Evolutionary conservation across 805 yeast species (phyloP).

Genomic region (Metschnikowia reukaufii): DNA sequence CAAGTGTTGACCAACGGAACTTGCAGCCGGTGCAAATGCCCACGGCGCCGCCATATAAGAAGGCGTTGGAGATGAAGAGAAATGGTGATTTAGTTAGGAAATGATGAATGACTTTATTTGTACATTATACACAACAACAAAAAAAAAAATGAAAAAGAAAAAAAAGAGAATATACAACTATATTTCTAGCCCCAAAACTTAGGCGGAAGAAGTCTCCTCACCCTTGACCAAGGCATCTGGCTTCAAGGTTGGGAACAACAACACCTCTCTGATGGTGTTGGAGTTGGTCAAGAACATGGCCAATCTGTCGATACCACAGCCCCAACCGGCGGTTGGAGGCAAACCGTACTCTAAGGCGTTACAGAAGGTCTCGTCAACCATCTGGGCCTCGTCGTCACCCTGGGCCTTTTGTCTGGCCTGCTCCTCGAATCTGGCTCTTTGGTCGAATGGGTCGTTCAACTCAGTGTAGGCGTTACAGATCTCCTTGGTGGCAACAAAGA

Average conservation of each 20-base stretch:
- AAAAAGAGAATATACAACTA: background rate
- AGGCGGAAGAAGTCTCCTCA: slow-evolving; percentile 26
- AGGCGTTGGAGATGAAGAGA: slow-evolving; percentile 84
- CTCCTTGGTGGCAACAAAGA: slow-evolving; percentile 97
- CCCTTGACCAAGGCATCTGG: slow-evolving; percentile 64
- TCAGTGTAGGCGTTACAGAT: slow-evolving; percentile 98
- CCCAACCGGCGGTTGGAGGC: slow-evolving; percentile 99
- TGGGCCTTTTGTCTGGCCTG: slow-evolving; percentile 98
- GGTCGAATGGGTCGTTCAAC: slow-evolving; percentile 98
- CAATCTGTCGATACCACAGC: slow-evolving; percentile 97
- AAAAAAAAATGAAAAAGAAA: too few species aligned
- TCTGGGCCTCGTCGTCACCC: slow-evolving; percentile 99
- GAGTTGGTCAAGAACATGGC: slow-evolving; percentile 98
- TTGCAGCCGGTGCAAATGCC: slow-evolving; percentile 94
- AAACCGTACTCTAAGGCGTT: slow-evolving; percentile 97
- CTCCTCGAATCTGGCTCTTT: slow-evolving; percentile 95
- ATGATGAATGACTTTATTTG: slow-evolving; percentile 1
- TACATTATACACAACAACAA: background rate
- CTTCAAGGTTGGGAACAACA: slow-evolving; percentile 97
- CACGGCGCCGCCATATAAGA: slow-evolving; percentile 95
- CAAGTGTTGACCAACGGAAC: slow-evolving; percentile 41
- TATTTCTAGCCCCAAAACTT: background rate
- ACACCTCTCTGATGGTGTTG: slow-evolving; percentile 94
- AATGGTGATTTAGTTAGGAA: slow-evolving; percentile 49
- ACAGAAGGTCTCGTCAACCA: slow-evolving; percentile 95